Conservation (phyloP, 169 alveolate genomes). For the Amoebophrya sp. region DNA sequence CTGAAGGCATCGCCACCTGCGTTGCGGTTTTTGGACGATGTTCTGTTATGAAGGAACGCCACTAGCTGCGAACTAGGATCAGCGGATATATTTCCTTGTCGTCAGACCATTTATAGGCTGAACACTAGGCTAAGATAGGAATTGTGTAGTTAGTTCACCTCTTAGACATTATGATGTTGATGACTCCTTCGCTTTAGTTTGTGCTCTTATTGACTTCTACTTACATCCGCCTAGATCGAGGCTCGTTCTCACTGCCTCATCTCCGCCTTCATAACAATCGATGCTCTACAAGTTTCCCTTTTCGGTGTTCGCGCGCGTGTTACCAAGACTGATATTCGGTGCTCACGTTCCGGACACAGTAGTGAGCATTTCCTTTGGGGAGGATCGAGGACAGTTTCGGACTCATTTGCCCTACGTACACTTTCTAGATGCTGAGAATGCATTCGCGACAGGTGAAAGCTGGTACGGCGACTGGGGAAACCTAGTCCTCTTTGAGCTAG, state of each 20-base stretch:
- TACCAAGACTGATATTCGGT: not conserved
- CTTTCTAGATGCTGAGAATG: not conserved
- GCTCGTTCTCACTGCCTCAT: no score
- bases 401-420: not conserved
- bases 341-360: slow-evolving; percentile 17
- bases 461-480: slow-evolving; percentile 6
- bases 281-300: not conserved
- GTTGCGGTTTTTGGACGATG: not conserved
- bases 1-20: not conserved
- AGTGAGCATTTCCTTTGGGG: not conserved
- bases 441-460: not conserved
- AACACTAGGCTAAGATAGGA: no score
- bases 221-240: no score
- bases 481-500: not conserved
- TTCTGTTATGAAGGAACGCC: no score
- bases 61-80: no score
- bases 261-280: no score
- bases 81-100: no score
- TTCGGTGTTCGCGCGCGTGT: not conserved
- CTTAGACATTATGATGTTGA: no score
- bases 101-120: no score
- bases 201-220: no score
- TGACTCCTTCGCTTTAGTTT: no score
- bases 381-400: not conserved
- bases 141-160: no score